A percentile compares a stretch with the other conserved stretches of the same genome.
Evolutionary conservation across 495 filamentous ascomycete species (phyloP).

Genomic region (Trichodelitschia bisporula): DNA sequence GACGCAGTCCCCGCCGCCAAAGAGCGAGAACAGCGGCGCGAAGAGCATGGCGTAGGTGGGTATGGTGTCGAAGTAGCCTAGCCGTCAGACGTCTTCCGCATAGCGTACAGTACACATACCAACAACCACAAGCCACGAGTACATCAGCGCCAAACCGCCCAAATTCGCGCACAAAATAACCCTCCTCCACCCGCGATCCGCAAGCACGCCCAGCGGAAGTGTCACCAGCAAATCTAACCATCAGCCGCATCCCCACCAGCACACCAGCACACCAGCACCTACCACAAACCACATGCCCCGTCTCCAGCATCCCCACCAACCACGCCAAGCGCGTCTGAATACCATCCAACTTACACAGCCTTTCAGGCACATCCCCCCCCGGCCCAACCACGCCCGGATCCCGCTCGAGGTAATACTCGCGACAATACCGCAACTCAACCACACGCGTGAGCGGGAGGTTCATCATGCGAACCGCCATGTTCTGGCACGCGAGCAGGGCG

Average conservation of each 20-base stretch:
- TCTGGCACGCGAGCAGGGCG: slow-evolving; percentile 2
- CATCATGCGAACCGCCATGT: slow-evolving; percentile 21
- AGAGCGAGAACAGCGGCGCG: slow-evolving; percentile 6
- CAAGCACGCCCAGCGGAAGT: slow-evolving; percentile 9
- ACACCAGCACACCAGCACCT: background rate
- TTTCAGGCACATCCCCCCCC: slow-evolving; percentile 19
- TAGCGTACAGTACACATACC: no score
- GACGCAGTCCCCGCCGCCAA: slow-evolving; percentile 9
- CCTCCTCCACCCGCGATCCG: slow-evolving; percentile 5
- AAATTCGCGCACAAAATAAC: slow-evolving; percentile 6
- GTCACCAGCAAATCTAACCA: slow-evolving; percentile 8
- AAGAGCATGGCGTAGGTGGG: slow-evolving; percentile 8
- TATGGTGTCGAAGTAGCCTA: no score
- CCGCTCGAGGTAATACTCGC: slow-evolving; percentile 17
- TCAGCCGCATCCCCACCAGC: slow-evolving; percentile 1
- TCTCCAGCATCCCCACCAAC: slow-evolving; percentile 17
- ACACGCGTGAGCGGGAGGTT: slow-evolving; percentile 23
- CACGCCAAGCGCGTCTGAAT: slow-evolving; percentile 21
- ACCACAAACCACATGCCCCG: slow-evolving; percentile 8
- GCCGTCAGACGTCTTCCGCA: no score
- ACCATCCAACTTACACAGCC: slow-evolving; percentile 21
- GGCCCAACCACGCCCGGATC: slow-evolving; percentile 14
- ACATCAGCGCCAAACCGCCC: slow-evolving; percentile 7
- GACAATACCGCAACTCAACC: slow-evolving; percentile 22
- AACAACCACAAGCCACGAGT: slow-evolving; percentile 5